Conservation (phyloP, 257 asterid genomes). For the Salvia miltiorrhiza region DNA sequence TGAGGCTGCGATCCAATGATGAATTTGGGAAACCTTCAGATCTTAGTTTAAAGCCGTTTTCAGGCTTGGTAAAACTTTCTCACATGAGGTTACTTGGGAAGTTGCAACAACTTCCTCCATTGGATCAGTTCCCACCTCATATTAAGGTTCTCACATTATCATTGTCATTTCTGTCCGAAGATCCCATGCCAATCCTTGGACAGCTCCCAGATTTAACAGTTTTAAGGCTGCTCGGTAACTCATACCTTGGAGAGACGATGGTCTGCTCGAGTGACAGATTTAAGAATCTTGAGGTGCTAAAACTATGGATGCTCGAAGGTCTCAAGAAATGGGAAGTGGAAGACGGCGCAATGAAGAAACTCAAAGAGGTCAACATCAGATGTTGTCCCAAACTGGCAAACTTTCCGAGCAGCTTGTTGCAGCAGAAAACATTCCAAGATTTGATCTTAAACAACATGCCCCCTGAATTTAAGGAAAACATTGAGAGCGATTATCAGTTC, state of each 20-base stretch:
- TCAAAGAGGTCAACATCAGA: constrained; percentile 25
- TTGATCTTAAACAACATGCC: constrained; percentile 22
- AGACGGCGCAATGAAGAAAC: constrained; percentile 21
- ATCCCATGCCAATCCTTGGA: constrained; percentile 26
- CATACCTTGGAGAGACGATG: not conserved
- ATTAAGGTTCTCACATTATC: constrained; percentile 25
- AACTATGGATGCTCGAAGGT: constrained; percentile 17
- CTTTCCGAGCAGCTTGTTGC: constrained; percentile 7
- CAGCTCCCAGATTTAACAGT: constrained; percentile 10
- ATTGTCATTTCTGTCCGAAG: not conserved
- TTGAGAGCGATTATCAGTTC: not conserved
- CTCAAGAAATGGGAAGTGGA: constrained; percentile 18
- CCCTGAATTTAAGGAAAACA: not conserved
- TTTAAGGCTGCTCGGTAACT: constrained; percentile 16
- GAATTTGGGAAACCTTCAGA: constrained; percentile 1
- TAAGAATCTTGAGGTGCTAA: constrained; percentile 16
- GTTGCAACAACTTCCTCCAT: constrained; percentile 13
- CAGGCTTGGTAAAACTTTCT: not conserved
- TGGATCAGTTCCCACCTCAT: constrained; percentile 11
- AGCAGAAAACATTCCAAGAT: constrained; percentile 15
- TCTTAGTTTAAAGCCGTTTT: constrained; percentile 10
- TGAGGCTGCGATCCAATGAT: constrained; percentile 22
- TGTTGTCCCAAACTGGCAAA: constrained; percentile 3
- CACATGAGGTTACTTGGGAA: constrained; percentile 22
- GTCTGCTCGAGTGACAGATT: constrained; percentile 11